Evolutionary conservation across 805 yeast genomes (phyloP), one percentile per base, ranked within the genome.

Genomic region (Metschnikowia santaceciliae): DNA sequence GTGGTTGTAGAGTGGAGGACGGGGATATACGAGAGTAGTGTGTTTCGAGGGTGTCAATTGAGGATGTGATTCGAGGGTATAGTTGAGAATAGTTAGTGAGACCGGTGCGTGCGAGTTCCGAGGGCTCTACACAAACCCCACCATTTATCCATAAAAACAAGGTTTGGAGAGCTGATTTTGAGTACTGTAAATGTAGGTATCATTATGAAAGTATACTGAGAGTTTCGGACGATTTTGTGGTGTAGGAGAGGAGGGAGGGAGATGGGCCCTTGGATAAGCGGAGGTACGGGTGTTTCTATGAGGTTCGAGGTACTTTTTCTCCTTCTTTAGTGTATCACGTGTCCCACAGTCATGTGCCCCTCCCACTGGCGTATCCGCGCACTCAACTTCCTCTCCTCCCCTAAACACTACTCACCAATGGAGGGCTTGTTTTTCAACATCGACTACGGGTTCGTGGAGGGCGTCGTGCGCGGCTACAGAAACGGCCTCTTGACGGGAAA

Each of bases 371-470:
- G 30, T 26, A 26, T 26, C 30, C 30, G 30, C 46, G 46, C 48
- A 14, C 48, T 13, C 23, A 22, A 37, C 23, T 37, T 23, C 11
- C 36, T 10, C 42, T 14, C 30, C 42, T 14, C 39, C 48, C 39
- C 36, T 23, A 46, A 40, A 32, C 11, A 14, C 32, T 13, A 32
- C 20, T 32, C 34, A 17, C 48, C 49, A 48, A 92, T 92, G 99
- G 98, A 94, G 68, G 97, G 97, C 26, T 78, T 92, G 46, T 90
- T 78, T 70, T 94, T 94, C 75, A 94, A 94, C 74, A 78, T 90
- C 55, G 91, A 92, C 66, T 67, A 79, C 67, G 99, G 99, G 20
- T 94, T 79, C 72, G 79, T 94, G 59, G 99, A 94, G 71, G 99
- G 92, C 42, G 81, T 95, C 33, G 96, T 92, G 39, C 84, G 99